A percentile compares a stretch with the other conserved stretches of the same genome.
phyloP scores from a whole-genome alignment of 2,329 filamentous ascomycete genomes.

The Chaetomiaceae sp. region DNA sequence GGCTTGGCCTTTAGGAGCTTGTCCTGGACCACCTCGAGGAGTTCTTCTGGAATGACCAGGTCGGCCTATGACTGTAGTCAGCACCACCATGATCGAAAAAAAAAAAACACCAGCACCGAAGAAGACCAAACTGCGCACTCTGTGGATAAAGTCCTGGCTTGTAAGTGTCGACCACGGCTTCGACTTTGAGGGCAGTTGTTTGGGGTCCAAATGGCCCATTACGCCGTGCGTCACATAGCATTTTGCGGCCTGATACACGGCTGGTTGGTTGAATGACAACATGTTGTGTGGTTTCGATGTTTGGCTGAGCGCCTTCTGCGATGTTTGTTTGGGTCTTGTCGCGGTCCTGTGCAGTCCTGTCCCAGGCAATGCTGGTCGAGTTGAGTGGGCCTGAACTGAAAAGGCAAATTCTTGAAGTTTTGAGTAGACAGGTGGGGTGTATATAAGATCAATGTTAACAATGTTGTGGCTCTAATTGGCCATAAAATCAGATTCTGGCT shows the following conservation, averaged over 20 bases:
- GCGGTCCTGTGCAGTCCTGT: too few species aligned
- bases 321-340: too few species aligned
- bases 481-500: neutral
- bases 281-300: constrained; percentile 30
- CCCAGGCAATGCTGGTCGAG: too few species aligned
- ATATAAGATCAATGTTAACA: too few species aligned
- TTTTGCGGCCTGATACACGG: constrained; percentile 56
- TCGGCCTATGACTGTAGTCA: constrained; percentile 48
- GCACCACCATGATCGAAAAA: too few species aligned
- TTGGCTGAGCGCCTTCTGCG: neutral
- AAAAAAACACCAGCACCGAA: neutral
- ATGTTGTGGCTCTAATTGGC: neutral
- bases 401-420: neutral
- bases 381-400: neutral
- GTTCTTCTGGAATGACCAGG: constrained; percentile 64
- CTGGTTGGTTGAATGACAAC: constrained; percentile 41
- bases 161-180: constrained; percentile 71
- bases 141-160: constrained; percentile 63
- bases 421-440: neutral
- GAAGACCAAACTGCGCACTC: constrained; percentile 27
- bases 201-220: constrained; percentile 65
- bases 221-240: constrained; percentile 68
- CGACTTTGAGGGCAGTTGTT: constrained; percentile 65
- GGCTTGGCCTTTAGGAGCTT: constrained; percentile 41
- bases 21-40: constrained; percentile 49